Conservation (phyloP, 129 eudicot genomes). For the Lactuca sativa region DNA sequence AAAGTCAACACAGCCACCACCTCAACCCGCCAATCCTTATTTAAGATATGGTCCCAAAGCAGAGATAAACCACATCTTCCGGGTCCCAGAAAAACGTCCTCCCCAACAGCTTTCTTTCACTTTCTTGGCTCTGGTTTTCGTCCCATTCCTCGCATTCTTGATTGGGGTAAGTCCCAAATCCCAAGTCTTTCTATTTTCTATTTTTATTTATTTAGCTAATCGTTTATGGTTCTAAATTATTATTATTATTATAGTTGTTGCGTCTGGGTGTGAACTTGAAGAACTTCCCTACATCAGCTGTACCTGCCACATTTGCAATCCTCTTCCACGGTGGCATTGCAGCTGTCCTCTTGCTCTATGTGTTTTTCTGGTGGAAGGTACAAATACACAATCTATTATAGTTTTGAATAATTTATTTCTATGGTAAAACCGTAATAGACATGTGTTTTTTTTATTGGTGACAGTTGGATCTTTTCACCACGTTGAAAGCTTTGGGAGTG, state of each 20-base stretch:
- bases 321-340: slow-evolving; percentile 83
- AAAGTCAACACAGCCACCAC: slow-evolving; percentile 84
- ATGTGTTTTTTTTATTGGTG: slow-evolving; percentile 2
- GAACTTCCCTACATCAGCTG: slow-evolving; percentile 69
- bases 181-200: background rate
- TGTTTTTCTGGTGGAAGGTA: slow-evolving; percentile 92
- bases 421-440: background rate
- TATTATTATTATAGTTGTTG: slow-evolving; percentile 46
- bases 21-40: slow-evolving; percentile 55
- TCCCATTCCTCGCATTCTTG: slow-evolving; percentile 78
- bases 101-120: slow-evolving; percentile 73
- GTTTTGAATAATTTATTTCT: background rate
- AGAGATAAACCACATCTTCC: slow-evolving; percentile 80
- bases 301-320: slow-evolving; percentile 65
- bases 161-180: slow-evolving; percentile 63
- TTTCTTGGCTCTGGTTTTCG: slow-evolving; percentile 70
- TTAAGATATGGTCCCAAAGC: slow-evolving; percentile 80
- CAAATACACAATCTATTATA: slow-evolving; percentile 14
- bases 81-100: slow-evolving; percentile 90
- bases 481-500: slow-evolving; percentile 75
- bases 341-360: slow-evolving; percentile 74
- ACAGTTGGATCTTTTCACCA: slow-evolving; percentile 92
- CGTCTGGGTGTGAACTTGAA: slow-evolving; percentile 77
- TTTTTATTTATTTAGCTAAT: background rate
- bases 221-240: background rate